These are phyloP conservation scores for Mortierella antarctica DNA, from an alignment of 192 early-diverging fungal species.

Conservation along the genomic window DNA sequence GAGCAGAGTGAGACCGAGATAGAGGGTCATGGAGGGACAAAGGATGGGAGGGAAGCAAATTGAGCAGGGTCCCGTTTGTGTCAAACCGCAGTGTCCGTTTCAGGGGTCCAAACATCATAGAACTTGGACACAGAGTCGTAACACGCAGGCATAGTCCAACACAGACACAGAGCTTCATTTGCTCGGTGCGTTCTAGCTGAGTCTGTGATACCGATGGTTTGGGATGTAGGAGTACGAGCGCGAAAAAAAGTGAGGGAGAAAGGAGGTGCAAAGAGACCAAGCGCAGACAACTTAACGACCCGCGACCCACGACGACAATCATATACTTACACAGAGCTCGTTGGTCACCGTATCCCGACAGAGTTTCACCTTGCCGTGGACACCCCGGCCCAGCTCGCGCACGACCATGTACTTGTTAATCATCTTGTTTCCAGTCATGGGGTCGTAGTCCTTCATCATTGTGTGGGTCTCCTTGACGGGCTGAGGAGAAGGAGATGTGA, in stretches of 20 bases:
- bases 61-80: not conserved
- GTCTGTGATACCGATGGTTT: not conserved
- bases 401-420: slow-evolving; percentile 96
- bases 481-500: slow-evolving; percentile 38
- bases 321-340: slow-evolving; percentile 73
- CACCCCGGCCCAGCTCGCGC: slow-evolving; percentile 89
- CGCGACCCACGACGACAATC: not conserved
- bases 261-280: not conserved
- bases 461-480: slow-evolving; percentile 87
- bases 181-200: not conserved
- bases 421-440: slow-evolving; percentile 91
- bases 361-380: slow-evolving; percentile 97
- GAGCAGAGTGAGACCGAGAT: not conserved
- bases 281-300: too few species aligned
- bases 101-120: slow-evolving; percentile 12
- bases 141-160: not conserved
- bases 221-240: not conserved
- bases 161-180: not conserved
- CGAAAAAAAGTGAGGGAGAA: not conserved
- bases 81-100: not conserved
- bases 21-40: not conserved
- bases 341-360: slow-evolving; percentile 81
- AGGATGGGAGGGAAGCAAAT: too few species aligned
- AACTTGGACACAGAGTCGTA: too few species aligned
- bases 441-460: slow-evolving; percentile 87